Conservation (phyloP, 441 rosid genomes). For the Adansonia madagascariensis region DNA sequence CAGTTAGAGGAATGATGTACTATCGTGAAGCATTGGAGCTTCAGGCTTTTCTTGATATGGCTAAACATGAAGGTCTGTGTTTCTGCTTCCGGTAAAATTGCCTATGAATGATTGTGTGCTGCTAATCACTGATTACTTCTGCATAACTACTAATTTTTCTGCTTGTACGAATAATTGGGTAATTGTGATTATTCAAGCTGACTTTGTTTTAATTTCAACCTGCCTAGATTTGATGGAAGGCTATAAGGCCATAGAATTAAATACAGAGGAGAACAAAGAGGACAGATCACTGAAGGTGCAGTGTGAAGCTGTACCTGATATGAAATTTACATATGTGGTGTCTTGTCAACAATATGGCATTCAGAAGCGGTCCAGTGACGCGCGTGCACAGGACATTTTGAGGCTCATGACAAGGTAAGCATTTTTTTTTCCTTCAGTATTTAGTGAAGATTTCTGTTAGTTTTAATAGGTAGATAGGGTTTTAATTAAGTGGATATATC, state of each 20-base stretch:
- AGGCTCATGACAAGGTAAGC: conserved; percentile 87
- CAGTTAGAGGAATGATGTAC: conserved; percentile 99
- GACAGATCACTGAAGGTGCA: conserved; percentile 86
- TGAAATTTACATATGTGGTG: conserved; percentile 95
- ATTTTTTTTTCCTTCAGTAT: conserved; percentile 11
- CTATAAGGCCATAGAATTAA: conserved; percentile 85
- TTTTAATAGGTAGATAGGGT: conserved; percentile 22
- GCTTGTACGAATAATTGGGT: neutral
- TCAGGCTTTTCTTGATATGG: conserved; percentile 99
- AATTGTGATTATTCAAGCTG: conserved; percentile 26
- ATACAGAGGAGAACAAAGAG: conserved; percentile 71
- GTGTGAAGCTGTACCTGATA: conserved; percentile 98
- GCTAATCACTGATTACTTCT: neutral
- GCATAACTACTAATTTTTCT: neutral
- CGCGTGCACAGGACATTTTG: conserved; percentile 91
- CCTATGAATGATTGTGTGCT: conserved; percentile 4
- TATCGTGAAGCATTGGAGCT: conserved; percentile 97
- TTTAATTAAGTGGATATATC: neutral
- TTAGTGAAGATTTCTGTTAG: conserved; percentile 10
- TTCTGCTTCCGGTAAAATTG: conserved; percentile 22
- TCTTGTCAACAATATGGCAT: conserved; percentile 98
- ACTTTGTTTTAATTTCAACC: conserved; percentile 29
- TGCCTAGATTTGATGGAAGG: conserved; percentile 95
- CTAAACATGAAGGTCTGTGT: conserved; percentile 83
- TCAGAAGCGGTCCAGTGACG: conserved; percentile 81